phyloP scores from a whole-genome alignment of 306 rosid species.

The Cicer yamashitae region DNA sequence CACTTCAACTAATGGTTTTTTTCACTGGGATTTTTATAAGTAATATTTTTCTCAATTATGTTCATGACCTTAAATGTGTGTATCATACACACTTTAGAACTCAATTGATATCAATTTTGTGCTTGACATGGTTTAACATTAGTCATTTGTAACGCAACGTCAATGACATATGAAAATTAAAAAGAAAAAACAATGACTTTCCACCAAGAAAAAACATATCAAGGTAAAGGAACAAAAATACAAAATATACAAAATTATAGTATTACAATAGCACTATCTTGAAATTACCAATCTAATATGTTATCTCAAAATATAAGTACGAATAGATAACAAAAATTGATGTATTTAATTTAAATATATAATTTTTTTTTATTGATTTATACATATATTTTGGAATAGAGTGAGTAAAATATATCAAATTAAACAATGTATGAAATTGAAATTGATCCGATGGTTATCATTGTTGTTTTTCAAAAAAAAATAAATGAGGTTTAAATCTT shows the following conservation, averaged over 20 bases:
- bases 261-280: neutral
- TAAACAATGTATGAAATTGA: no score
- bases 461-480: no score
- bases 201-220: neutral
- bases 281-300: conserved; percentile 8
- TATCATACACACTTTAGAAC: neutral
- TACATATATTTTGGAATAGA: no score
- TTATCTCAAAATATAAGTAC: conserved; percentile 7
- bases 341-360: no score
- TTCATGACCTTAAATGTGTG: neutral
- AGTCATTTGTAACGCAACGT: conserved; percentile 38
- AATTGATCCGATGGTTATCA: no score
- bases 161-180: neutral
- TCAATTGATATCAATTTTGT: neutral
- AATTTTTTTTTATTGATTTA: no score
- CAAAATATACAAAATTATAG: conserved; percentile 31
- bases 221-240: neutral
- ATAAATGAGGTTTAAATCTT: no score
- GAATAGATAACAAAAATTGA: no score
- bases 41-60: neutral
- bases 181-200: neutral
- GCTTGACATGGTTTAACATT: neutral
- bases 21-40: conserved; percentile 3
- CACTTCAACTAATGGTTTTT: conserved; percentile 8
- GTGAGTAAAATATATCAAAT: no score